A percentile compares a stretch with the other conserved stretches of the same genome.
These are phyloP conservation scores for Luffa aegyptiaca DNA, from an alignment of 306 rosid genomes.

Conservation along the genomic window DNA sequence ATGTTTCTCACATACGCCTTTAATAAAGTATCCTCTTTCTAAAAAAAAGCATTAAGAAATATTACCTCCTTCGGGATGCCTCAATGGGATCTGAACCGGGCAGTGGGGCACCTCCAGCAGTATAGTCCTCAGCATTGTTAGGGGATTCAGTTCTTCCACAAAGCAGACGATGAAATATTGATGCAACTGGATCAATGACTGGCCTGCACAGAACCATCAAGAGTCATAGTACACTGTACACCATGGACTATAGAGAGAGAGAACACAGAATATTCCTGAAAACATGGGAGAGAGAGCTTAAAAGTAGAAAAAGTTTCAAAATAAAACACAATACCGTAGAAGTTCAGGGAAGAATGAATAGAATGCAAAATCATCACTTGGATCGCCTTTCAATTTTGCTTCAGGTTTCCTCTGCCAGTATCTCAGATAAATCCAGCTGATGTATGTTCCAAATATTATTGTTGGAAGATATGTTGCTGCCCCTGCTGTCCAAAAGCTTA, in stretches of 20 bases:
- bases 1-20: no score
- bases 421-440: conserved; percentile 97
- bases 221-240: not conserved
- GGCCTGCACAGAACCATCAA: conserved; percentile 42
- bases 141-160: conserved; percentile 71
- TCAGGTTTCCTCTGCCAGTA: conserved; percentile 88
- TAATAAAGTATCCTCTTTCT: no score
- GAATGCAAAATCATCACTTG: conserved; percentile 92
- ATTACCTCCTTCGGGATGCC: conserved; percentile 82
- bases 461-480: conserved; percentile 79
- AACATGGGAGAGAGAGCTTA: not conserved
- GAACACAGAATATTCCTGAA: conserved; percentile 6
- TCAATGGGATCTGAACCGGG: conserved; percentile 95
- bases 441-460: conserved; percentile 68
- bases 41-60: not conserved
- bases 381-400: conserved; percentile 82
- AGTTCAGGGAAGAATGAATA: conserved; percentile 88
- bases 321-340: conserved; percentile 34
- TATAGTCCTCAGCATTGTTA: conserved; percentile 31
- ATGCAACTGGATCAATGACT: conserved; percentile 70
- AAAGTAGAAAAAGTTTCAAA: not conserved
- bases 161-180: conserved; percentile 74
- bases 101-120: conserved; percentile 45
- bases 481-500: conserved; percentile 54
- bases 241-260: conserved; percentile 7